Evolutionary conservation across 2,329 filamentous ascomycete species (phyloP).

Genomic region (Venturia aucupariae): DNA sequence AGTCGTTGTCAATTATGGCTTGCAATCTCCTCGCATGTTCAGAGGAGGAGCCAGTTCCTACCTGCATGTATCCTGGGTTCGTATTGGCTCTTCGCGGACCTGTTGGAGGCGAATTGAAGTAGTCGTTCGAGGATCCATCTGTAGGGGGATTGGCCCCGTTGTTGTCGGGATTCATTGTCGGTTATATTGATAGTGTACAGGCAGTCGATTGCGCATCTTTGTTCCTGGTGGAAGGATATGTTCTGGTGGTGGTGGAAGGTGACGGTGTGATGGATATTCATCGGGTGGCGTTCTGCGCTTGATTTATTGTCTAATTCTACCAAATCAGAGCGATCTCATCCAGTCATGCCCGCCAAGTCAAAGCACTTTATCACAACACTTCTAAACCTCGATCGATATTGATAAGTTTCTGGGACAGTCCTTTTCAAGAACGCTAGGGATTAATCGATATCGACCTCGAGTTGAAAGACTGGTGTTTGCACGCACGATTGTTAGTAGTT

Average conservation of each 20-base stretch:
- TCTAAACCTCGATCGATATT: too few relatives aligned
- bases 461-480: too few relatives aligned
- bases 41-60: conserved; percentile 72
- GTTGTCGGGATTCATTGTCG: conserved; percentile 6
- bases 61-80: conserved; percentile 66
- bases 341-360: too few relatives aligned
- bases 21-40: conserved; percentile 74
- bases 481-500: too few relatives aligned
- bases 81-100: neutral
- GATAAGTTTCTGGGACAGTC: too few relatives aligned
- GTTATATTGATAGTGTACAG: neutral
- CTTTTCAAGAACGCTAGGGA: too few relatives aligned
- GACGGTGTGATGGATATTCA: neutral
- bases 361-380: too few relatives aligned
- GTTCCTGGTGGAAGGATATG: neutral
- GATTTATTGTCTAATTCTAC: too few relatives aligned
- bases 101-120: conserved; percentile 4
- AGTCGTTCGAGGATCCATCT: conserved; percentile 24
- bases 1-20: conserved; percentile 75
- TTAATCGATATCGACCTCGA: too few relatives aligned
- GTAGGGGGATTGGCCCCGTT: neutral
- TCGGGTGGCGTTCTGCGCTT: neutral
- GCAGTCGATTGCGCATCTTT: neutral
- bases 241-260: neutral
- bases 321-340: neutral